Percentiles rank a stretch among this genome's conserved stretches.
These are phyloP conservation scores for Aspergillus aculeatus DNA, from an alignment of 2,329 filamentous ascomycete species.

Conservation along the genomic window DNA sequence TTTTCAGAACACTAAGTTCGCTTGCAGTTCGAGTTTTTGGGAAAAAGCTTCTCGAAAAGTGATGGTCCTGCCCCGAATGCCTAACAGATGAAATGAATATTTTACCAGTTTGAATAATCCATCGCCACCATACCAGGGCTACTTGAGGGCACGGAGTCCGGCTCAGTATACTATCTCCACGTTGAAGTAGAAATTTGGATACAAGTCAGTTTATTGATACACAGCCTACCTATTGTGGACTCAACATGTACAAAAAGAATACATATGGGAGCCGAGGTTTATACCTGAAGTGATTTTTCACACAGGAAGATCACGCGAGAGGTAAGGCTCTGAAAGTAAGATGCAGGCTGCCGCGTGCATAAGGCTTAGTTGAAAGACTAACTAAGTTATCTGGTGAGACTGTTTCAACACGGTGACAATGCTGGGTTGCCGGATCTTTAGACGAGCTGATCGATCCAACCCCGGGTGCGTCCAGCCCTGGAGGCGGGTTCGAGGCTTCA, in stretches of 20 bases:
- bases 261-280: background rate
- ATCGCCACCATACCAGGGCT: no score
- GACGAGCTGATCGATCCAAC: background rate
- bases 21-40: background rate
- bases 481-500: conserved; percentile 6
- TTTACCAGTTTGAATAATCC: no score
- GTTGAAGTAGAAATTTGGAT: no score
- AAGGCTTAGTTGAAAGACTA: background rate
- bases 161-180: no score
- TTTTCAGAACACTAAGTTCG: background rate
- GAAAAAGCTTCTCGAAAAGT: no score
- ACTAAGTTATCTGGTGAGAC: background rate
- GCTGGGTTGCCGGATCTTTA: background rate
- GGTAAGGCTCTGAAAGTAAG: background rate
- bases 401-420: background rate
- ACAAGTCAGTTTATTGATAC: background rate
- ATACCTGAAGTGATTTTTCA: background rate
- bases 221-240: background rate
- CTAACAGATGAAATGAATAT: no score
- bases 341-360: background rate
- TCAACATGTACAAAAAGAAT: background rate
- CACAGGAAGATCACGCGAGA: background rate
- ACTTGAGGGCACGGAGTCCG: no score
- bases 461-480: background rate
- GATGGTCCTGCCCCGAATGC: no score